Evolutionary conservation across 805 yeast species (phyloP).

Genomic region (Suhomyces prunicola): DNA sequence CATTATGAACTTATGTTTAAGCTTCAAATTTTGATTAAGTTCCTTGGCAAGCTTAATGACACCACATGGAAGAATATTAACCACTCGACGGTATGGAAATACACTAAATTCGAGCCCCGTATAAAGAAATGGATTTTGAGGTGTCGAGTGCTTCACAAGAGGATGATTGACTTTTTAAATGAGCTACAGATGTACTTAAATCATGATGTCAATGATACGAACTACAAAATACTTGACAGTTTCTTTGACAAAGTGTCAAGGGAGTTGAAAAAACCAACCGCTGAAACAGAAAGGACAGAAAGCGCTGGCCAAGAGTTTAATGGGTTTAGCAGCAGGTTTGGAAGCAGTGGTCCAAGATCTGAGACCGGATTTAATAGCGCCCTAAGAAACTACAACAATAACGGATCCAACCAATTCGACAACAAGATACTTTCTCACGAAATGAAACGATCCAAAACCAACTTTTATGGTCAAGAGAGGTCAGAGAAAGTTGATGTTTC

Average conservation of each 20-base stretch:
- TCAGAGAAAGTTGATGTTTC: slow-evolving; percentile 13
- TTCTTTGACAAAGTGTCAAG: slow-evolving; percentile 12
- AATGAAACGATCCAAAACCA: background rate
- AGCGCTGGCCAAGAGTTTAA: background rate
- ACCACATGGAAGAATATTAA: slow-evolving; percentile 71
- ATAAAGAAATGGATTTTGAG: slow-evolving; percentile 53
- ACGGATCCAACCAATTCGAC: slow-evolving; percentile 21
- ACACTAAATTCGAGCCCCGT: slow-evolving; percentile 38
- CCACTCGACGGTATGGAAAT: slow-evolving; percentile 65
- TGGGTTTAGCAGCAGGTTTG: background rate
- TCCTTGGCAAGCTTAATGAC: slow-evolving; percentile 56
- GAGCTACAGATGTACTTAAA: slow-evolving; percentile 55
- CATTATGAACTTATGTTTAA: slow-evolving; percentile 82
- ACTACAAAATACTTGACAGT: slow-evolving; percentile 44
- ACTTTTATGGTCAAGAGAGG: background rate
- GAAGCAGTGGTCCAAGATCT: background rate
- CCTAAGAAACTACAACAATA: slow-evolving; percentile 11
- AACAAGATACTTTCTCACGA: slow-evolving; percentile 13
- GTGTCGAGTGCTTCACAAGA: slow-evolving; percentile 52
- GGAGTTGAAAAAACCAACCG: slow-evolving; percentile 5
- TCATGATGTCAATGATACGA: slow-evolving; percentile 55
- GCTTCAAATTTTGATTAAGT: slow-evolving; percentile 61
- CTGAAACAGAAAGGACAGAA: slow-evolving; percentile 8
- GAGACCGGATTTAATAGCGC: background rate
- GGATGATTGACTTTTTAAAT: slow-evolving; percentile 55